A percentile compares a stretch with the other conserved stretches of the same genome.
Evolutionary conservation across 768 basidiomycete genomes (phyloP).

Genomic region (Multifurca ochricompacta): DNA sequence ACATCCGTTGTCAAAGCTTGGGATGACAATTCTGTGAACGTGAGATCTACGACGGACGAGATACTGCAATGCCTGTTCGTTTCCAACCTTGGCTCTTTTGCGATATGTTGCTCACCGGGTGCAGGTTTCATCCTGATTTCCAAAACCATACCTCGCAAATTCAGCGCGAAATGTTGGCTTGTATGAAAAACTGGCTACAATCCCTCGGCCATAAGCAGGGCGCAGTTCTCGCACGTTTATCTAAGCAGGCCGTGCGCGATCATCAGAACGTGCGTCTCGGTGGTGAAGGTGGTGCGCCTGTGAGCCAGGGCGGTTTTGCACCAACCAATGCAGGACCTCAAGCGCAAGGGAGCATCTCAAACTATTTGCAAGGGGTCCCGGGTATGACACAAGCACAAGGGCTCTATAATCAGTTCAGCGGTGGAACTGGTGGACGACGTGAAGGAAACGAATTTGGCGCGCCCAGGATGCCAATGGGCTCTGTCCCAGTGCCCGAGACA

Average conservation of each 20-base stretch:
- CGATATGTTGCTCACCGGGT: background rate
- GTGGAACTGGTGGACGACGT: conserved; percentile 20
- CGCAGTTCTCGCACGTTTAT: conserved; percentile 47
- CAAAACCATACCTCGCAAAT: conserved; percentile 53
- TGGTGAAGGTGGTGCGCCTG: conserved; percentile 43
- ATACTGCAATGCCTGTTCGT: conserved; percentile 58
- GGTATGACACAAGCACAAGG: conserved; percentile 38
- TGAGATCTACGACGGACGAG: conserved; percentile 50
- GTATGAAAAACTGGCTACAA: conserved; percentile 55
- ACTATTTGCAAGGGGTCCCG: conserved; percentile 40
- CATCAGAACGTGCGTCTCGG: conserved; percentile 61
- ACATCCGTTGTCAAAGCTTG: conserved; percentile 68
- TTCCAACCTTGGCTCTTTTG: background rate
- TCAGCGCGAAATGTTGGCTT: conserved; percentile 70
- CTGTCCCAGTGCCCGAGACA: background rate
- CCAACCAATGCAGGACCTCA: conserved; percentile 39
- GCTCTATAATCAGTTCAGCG: conserved; percentile 29
- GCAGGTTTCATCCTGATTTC: conserved; percentile 81
- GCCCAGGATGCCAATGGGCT: background rate
- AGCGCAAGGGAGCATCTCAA: conserved; percentile 40
- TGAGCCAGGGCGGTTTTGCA: conserved; percentile 43
- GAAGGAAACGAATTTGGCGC: background rate
- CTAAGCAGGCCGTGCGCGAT: conserved; percentile 58
- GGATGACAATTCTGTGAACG: conserved; percentile 62
- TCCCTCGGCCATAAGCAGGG: conserved; percentile 41